A percentile compares a stretch with the other conserved stretches of the same genome.
Evolutionary conservation across 306 rosid species (phyloP).

Genomic region (Herpetospermum pedunculosum): DNA sequence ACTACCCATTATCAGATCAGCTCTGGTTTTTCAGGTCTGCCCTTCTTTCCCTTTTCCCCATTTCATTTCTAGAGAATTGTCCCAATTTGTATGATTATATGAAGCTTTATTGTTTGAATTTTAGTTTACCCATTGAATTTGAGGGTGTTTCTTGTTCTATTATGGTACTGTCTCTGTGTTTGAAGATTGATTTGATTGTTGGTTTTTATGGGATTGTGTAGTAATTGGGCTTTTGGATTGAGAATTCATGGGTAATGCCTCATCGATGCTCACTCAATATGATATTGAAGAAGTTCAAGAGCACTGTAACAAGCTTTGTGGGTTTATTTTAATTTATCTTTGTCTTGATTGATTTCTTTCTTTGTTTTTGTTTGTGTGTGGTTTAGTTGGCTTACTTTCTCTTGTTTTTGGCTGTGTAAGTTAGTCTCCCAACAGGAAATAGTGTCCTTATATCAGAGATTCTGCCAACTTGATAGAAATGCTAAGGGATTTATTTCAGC

Average conservation of each 20-base stretch:
- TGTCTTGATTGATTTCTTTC: background rate
- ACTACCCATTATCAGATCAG: background rate
- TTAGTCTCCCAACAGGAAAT: constrained; percentile 89
- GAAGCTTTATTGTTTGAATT: background rate
- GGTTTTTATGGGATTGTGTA: background rate
- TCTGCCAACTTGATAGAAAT: constrained; percentile 89
- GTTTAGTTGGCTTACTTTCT: constrained; percentile 4
- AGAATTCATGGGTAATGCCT: constrained; percentile 57
- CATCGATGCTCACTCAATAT: constrained; percentile 82
- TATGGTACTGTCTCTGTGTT: background rate
- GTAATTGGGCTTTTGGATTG: background rate
- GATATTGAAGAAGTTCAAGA: constrained; percentile 91
- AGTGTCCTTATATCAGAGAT: constrained; percentile 63
- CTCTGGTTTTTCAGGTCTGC: constrained; percentile 1
- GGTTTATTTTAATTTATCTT: constrained; percentile 6
- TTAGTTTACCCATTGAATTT: background rate
- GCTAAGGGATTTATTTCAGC: constrained; percentile 84
- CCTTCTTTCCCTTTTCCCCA: background rate
- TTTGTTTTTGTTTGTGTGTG: background rate
- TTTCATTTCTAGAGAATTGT: background rate
- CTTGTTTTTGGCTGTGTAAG: constrained; percentile 7
- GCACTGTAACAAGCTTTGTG: constrained; percentile 56
- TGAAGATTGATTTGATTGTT: background rate
- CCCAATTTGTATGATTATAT: background rate
- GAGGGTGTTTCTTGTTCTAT: background rate